These are phyloP conservation scores for Albifimbria verrucaria DNA, from an alignment of 2,329 filamentous ascomycete species.

Conservation along the genomic window DNA sequence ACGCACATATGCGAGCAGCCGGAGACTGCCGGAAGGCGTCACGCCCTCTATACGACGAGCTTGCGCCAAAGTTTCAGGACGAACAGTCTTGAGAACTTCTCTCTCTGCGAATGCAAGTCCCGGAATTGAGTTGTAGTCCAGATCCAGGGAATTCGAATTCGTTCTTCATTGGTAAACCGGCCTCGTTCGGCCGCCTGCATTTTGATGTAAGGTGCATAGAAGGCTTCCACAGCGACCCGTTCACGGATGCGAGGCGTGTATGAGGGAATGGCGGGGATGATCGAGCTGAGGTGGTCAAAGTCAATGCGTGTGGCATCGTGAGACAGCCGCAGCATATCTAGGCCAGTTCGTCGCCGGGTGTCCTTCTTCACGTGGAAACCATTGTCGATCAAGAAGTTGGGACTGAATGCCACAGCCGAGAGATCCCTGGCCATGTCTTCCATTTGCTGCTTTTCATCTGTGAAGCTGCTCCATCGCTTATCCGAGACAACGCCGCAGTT, in stretches of 20 bases:
- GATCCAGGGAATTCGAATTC: slow-evolving; percentile 65
- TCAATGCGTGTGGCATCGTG: slow-evolving; percentile 41
- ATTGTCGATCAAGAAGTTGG: slow-evolving; percentile 63
- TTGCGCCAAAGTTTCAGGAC: slow-evolving; percentile 84
- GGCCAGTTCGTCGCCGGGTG: slow-evolving; percentile 64
- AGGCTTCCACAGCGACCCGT: slow-evolving; percentile 76
- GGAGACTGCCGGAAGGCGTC: slow-evolving; percentile 57
- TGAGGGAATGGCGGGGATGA: slow-evolving; percentile 53
- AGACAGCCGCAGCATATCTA: slow-evolving; percentile 73
- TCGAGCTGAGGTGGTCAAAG: slow-evolving; percentile 52
- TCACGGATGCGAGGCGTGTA: slow-evolving; percentile 59
- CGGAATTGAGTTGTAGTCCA: slow-evolving; percentile 72
- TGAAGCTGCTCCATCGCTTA: slow-evolving; percentile 69
- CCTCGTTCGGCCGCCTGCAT: slow-evolving; percentile 66
- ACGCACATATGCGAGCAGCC: slow-evolving; percentile 60
- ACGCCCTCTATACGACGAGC: slow-evolving; percentile 82
- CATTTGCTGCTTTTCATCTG: slow-evolving; percentile 64
- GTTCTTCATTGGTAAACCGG: slow-evolving; percentile 73
- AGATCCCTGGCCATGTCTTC: slow-evolving; percentile 62
- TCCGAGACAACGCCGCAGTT: slow-evolving; percentile 76
- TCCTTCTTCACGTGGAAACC: slow-evolving; percentile 70
- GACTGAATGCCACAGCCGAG: slow-evolving; percentile 51
- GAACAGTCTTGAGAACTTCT: slow-evolving; percentile 63
- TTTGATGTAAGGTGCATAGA: slow-evolving; percentile 82
- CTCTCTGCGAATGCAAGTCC: slow-evolving; percentile 81